Conservation (phyloP, 2,329 filamentous ascomycete species). For the Penicillium hesseltinei region DNA sequence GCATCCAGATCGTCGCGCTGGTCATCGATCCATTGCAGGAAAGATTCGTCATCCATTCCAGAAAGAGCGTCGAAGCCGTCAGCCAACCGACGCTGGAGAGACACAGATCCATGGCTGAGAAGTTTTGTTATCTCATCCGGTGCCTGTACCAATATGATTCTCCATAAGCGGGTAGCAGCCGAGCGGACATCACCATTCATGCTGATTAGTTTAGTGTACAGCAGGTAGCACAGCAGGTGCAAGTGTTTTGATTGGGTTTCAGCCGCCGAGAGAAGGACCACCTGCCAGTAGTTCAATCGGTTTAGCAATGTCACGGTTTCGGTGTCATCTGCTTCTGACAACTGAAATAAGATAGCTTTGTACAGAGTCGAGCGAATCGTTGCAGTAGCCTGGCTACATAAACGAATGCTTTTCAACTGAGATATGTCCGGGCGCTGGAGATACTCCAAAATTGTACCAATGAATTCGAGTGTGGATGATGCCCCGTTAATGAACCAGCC, state of each 20-base stretch:
- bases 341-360: constrained; percentile 71
- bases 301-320: constrained; percentile 72
- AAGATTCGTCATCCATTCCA: constrained; percentile 84
- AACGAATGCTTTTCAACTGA: constrained; percentile 78
- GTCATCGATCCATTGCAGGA: constrained; percentile 83
- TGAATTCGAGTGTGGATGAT: constrained; percentile 78
- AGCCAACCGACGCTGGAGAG: constrained; percentile 69
- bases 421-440: constrained; percentile 81
- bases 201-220: constrained; percentile 85
- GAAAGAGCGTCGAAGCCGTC: constrained; percentile 79
- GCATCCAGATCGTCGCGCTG: constrained; percentile 74
- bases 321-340: constrained; percentile 76
- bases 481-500: constrained; percentile 94
- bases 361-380: constrained; percentile 76
- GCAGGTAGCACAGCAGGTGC: constrained; percentile 83
- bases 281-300: constrained; percentile 94
- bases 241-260: constrained; percentile 78
- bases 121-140: constrained; percentile 75
- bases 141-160: constrained; percentile 92
- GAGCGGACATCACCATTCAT: constrained; percentile 64
- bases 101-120: constrained; percentile 67
- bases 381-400: constrained; percentile 80
- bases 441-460: constrained; percentile 81
- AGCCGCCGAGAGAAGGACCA: constrained; percentile 76
- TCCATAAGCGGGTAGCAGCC: constrained; percentile 78